Evolutionary conservation across 352 stramenopile genomes (phyloP).

Genomic region (Blastocystis sp.): DNA sequence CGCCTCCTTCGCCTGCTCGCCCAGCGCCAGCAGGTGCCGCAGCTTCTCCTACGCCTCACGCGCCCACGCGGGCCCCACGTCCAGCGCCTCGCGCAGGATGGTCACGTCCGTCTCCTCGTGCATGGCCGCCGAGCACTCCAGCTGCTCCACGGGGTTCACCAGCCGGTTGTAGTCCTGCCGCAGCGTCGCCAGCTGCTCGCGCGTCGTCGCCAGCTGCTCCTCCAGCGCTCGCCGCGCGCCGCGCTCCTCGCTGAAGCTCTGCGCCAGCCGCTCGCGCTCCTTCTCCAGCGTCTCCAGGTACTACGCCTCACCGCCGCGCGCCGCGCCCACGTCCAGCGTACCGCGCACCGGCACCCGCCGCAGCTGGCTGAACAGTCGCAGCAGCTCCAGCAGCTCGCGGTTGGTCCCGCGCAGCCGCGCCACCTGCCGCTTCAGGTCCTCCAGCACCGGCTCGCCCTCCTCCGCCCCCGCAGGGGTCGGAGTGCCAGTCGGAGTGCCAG

Average conservation of each 20-base stretch:
- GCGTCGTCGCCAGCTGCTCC: background rate
- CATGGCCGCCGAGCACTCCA: constrained; percentile 48
- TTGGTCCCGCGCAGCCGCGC: background rate
- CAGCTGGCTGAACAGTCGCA: background rate
- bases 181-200: background rate
- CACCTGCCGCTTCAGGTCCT: background rate
- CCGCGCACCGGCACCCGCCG: background rate
- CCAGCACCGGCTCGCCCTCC: too few species aligned
- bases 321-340: background rate
- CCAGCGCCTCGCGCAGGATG: constrained; percentile 33
- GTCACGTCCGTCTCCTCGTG: constrained; percentile 37
- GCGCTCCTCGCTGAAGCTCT: background rate
- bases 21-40: constrained; percentile 36
- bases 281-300: constrained; percentile 1
- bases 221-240: background rate
- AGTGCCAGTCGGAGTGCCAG: background rate
- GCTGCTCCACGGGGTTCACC: constrained; percentile 47
- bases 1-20: background rate
- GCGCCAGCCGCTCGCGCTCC: background rate
- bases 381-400: background rate
- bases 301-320: background rate
- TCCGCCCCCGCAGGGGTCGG: background rate
- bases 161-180: constrained; percentile 36
- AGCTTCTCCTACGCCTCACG: constrained; percentile 47
- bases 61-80: background rate